Evolutionary conservation across 2,329 filamentous ascomycete genomes (phyloP), one percentile per base, ranked within the genome.

Genomic region (Alternaria metachromatica): DNA sequence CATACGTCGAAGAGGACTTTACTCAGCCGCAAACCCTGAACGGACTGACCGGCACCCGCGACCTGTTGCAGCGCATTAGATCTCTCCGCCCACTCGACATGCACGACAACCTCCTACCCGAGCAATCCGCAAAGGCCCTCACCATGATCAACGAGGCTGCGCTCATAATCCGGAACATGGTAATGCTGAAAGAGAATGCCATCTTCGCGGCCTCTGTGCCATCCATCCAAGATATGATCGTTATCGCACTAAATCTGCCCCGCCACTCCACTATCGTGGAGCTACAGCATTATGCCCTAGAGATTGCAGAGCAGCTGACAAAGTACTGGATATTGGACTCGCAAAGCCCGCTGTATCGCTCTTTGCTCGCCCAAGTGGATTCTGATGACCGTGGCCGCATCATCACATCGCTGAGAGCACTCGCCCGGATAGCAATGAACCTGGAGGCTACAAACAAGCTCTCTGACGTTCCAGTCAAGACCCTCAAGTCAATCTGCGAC

Each of bases 81-180:
- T 85, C 84, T 54, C 86, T 96, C 25, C 84, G 78, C 33, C 76
- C 76, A 2, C 72, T 89, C 21, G 82, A 90, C 15, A 84, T 89
- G 3, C 89, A 92, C 65, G 87, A 93, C 72, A 85, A 85, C 37
- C 84, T 97, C 25, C 88, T 94, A 66, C 88, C 93, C 0, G 88
- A 88, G 28, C 86, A 89, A 6, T 92, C 92, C 69, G 86, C 88
- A 13, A 89, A 94, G 66, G 84, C 87, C 45, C 84, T 98, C 64
- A 87, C 92, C 12, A 88, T 93, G 68, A 87, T 97, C 65, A 95
- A 91, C 23, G 94, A 98, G 80, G 94, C 96, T 3, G 90, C 91
- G 20, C 84, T 98, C 50, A 94, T 97, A 18, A 85, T 98, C 46
- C 89, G 96, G 55, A 99, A 99, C 78, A 97, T 99, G 94, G 90